These are phyloP conservation scores for Rubroboletus satanas DNA, from an alignment of 768 basidiomycete species.

Conservation along the genomic window DNA sequence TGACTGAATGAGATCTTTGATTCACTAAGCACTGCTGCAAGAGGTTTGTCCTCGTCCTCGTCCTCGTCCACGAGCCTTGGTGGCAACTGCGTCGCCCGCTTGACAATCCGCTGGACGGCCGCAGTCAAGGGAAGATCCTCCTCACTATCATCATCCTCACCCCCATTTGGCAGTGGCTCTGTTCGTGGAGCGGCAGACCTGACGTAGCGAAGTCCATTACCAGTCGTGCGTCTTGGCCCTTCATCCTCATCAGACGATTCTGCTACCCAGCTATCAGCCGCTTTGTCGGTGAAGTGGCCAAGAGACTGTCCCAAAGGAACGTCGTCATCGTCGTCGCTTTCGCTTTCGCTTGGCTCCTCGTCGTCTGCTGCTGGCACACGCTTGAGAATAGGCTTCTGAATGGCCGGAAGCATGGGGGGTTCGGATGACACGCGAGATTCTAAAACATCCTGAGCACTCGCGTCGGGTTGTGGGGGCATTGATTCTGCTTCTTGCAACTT, in stretches of 20 bases:
- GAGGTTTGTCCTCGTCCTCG: slow-evolving; percentile 59
- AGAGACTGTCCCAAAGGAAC: slow-evolving; percentile 19
- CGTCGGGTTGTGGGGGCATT: slow-evolving; percentile 22
- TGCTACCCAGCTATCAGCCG: slow-evolving; percentile 40
- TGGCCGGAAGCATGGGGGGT: slow-evolving; percentile 33
- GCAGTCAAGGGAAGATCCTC: slow-evolving; percentile 77
- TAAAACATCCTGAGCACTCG: slow-evolving; percentile 32
- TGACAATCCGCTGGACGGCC: slow-evolving; percentile 52
- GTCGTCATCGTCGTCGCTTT: slow-evolving; percentile 43
- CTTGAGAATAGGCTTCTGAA: slow-evolving; percentile 33
- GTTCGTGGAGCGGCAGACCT: slow-evolving; percentile 7
- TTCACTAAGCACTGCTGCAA: slow-evolving; percentile 56
- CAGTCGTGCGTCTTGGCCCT: slow-evolving; percentile 53
- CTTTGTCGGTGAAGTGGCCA: slow-evolving; percentile 20
- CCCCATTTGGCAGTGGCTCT: background rate
- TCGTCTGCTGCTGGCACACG: slow-evolving; percentile 31
- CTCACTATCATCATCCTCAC: slow-evolving; percentile 56
- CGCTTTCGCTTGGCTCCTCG: slow-evolving; percentile 49
- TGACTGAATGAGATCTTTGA: slow-evolving; percentile 41
- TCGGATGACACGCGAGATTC: slow-evolving; percentile 17
- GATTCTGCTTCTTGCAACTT: slow-evolving; percentile 44
- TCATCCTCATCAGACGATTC: slow-evolving; percentile 63
- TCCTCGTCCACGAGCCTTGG: slow-evolving; percentile 35
- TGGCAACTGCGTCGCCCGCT: slow-evolving; percentile 37
- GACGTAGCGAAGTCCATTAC: slow-evolving; percentile 50